Evolutionary conservation across 2,329 filamentous ascomycete species (phyloP).

Genomic region (Lasiodiplodia theobromae): DNA sequence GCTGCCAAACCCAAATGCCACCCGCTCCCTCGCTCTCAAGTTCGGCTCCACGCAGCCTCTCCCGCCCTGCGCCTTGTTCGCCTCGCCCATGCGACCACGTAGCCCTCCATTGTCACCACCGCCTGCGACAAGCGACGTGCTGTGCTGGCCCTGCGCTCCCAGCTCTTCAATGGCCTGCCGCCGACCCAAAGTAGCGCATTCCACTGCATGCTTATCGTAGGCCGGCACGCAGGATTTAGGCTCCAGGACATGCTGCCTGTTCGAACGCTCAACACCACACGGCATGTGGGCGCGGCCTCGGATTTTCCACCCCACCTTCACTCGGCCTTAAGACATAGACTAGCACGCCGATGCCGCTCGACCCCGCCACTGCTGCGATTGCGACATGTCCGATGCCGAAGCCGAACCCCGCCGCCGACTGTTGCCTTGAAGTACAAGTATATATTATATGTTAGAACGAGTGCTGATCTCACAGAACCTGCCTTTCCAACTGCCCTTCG

Average conservation of each 20-base stretch:
- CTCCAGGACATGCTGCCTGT: neutral
- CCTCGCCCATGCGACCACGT: neutral
- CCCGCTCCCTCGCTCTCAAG: neutral
- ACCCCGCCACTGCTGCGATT: neutral
- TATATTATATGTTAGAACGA: neutral
- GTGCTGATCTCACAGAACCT: neutral
- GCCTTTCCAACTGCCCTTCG: neutral
- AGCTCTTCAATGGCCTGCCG: neutral
- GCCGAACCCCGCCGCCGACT: slow-evolving; percentile 5
- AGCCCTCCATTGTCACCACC: neutral
- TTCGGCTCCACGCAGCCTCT: neutral
- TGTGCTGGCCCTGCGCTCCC: neutral
- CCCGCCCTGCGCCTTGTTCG: neutral
- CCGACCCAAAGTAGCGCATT: neutral
- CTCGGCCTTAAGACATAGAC: slow-evolving; percentile 5
- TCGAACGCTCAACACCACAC: slow-evolving; percentile 1
- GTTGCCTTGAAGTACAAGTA: neutral
- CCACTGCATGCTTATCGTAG: neutral
- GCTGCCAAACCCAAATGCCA: neutral
- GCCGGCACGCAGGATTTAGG: neutral
- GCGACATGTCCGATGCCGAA: slow-evolving; percentile 15
- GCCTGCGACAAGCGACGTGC: neutral
- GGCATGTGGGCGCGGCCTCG: neutral
- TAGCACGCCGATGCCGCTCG: slow-evolving; percentile 9
- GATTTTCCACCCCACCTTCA: neutral